Evolutionary conservation across 257 asterid species (phyloP), one percentile per base, ranked within the genome.

Genomic region (Solanum etuberosum): DNA sequence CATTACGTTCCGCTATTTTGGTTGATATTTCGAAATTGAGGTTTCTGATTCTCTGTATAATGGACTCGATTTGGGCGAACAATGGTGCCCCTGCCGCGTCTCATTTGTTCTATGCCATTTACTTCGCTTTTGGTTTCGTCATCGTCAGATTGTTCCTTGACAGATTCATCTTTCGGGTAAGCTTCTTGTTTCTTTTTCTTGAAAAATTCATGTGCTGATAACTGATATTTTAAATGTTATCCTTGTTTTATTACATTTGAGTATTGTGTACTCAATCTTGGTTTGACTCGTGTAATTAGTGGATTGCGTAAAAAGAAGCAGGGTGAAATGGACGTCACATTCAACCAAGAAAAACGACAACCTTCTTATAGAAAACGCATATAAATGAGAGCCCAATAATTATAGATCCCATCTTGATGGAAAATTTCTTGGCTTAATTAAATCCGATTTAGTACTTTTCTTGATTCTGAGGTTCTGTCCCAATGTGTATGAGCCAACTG

Each of bases 91-190:
- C 98, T 51, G 54, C 82, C 84, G 82, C 59, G 70, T 93, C 89
- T 87, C 93, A 97, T 92, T 93, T 95, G 90, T 2, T 88, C 85
- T 31, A 86, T 70, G 96, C 95, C 37, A 4, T 93, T 63, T 87
- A 59, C 85, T 97, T 95, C 86, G 94, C 93, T 31, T 89, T 95
- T 15, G 91, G 89, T 13, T 95, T 96, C 88, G 89, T 92, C n/a
- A 88, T 88, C 13, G 96, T 92, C 11, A 95, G 99, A 93, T 90
- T 92, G 89, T 71, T 96, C 88, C 95, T 96, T 40, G 98, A 97
- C 89, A 93, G 92, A 91, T 92, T 91, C 92, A 85, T 95, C 77
- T 94, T 94, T 86, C 94, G 94, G 37, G 99, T 96, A 93, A 94
- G 98, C 63, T 54, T 18, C n/a, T 54, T 18, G 63, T 9, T 72